phyloP scores from a whole-genome alignment of 371 early-diverging fungal species.

The Rhizopus delemar region DNA sequence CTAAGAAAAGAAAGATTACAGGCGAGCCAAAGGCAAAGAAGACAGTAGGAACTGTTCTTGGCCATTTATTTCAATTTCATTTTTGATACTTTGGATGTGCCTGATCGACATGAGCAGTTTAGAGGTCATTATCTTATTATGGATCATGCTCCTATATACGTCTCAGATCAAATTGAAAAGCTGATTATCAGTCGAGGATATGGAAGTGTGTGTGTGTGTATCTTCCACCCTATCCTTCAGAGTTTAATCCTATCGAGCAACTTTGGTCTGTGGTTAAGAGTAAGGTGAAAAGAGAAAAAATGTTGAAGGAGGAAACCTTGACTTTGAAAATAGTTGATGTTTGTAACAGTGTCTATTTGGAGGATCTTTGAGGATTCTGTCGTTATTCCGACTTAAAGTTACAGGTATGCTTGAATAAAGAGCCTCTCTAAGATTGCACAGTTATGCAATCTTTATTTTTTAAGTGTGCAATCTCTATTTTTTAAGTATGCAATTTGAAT shows the following conservation, averaged over 20 bases:
- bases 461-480: neutral
- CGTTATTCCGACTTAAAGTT: slow-evolving; percentile 8
- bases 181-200: slow-evolving; percentile 4
- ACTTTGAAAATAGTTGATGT: slow-evolving; percentile 6
- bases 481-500: too few relatives aligned
- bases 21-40: slow-evolving; percentile 4
- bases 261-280: slow-evolving; percentile 15
- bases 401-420: slow-evolving; percentile 7
- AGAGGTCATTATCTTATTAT: slow-evolving; percentile 9
- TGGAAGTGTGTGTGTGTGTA: slow-evolving; percentile 14
- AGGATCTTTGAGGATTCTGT: slow-evolving; percentile 7
- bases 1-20: slow-evolving; percentile 12
- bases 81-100: slow-evolving; percentile 3
- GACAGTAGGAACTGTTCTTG: neutral
- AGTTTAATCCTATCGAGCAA: slow-evolving; percentile 13
- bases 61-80: slow-evolving; percentile 14
- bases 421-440: slow-evolving; percentile 10
- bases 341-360: slow-evolving; percentile 6
- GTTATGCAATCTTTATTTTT: slow-evolving; percentile 8
- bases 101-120: slow-evolving; percentile 8
- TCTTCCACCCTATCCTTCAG: slow-evolving; percentile 13
- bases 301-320: slow-evolving; percentile 4
- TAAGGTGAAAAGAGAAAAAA: slow-evolving; percentile 5
- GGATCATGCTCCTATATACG: slow-evolving; percentile 11
- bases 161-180: neutral